phyloP scores from a whole-genome alignment of 805 yeast species.

The Ogataea siamensis region DNA sequence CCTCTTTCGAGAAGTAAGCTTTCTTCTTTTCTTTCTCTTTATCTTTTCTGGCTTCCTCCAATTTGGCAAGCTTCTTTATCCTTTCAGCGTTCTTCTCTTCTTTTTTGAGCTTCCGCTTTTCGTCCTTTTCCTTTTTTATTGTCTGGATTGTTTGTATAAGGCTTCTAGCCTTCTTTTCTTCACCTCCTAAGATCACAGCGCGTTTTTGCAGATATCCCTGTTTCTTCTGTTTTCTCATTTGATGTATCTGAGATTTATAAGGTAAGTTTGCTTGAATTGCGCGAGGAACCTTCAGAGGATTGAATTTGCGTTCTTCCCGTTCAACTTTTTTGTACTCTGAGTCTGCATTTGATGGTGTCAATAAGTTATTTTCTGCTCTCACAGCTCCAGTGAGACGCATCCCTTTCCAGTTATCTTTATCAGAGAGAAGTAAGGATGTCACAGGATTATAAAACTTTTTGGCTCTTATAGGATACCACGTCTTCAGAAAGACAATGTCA shows the following conservation, averaged over 20 bases:
- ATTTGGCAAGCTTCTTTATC: slow-evolving; percentile 71
- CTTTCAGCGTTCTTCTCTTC: slow-evolving; percentile 72
- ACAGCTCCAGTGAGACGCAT: slow-evolving; percentile 95
- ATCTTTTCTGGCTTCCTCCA: slow-evolving; percentile 65
- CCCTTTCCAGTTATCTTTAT: slow-evolving; percentile 91
- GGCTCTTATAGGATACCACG: slow-evolving; percentile 95
- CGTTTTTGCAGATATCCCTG: slow-evolving; percentile 80
- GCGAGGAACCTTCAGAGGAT: slow-evolving; percentile 83
- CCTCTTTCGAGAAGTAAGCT: slow-evolving; percentile 74
- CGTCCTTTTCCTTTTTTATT: slow-evolving; percentile 79
- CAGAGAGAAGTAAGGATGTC: slow-evolving; percentile 73
- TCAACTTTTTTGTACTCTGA: slow-evolving; percentile 68
- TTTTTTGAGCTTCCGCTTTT: slow-evolving; percentile 70
- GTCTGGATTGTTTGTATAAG: slow-evolving; percentile 86
- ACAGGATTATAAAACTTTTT: slow-evolving; percentile 95
- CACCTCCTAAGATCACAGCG: slow-evolving; percentile 90
- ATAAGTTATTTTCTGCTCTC: slow-evolving; percentile 68
- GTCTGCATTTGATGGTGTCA: slow-evolving; percentile 56
- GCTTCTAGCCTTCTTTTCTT: slow-evolving; percentile 89
- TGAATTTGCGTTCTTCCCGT: slow-evolving; percentile 80
- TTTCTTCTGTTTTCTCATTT: slow-evolving; percentile 84
- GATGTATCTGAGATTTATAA: slow-evolving; percentile 84
- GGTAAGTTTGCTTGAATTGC: slow-evolving; percentile 76
- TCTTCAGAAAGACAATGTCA: slow-evolving; percentile 84
- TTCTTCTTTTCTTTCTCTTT: slow-evolving; percentile 83